Percentiles rank a stretch among this genome's conserved stretches.
phyloP scores from a whole-genome alignment of 371 early-diverging fungal species.

The Actinomortierella wolfii region DNA sequence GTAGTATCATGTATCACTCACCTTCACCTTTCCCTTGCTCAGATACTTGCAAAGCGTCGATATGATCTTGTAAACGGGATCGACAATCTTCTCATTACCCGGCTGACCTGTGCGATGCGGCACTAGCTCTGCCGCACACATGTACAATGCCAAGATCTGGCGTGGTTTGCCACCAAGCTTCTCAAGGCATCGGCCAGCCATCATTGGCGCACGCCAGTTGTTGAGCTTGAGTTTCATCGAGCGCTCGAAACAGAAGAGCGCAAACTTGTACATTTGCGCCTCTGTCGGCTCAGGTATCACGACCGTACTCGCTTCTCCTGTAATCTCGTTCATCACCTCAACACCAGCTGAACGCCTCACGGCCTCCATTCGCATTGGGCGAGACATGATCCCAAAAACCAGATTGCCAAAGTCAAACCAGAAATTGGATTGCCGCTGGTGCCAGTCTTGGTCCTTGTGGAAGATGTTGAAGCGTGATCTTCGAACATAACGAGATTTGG shows the following conservation, averaged over 20 bases:
- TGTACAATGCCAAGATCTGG: constrained; percentile 54
- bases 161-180: constrained; percentile 55
- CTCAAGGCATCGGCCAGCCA: constrained; percentile 65
- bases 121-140: constrained; percentile 48
- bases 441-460: constrained; percentile 26
- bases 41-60: constrained; percentile 63
- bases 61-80: constrained; percentile 61
- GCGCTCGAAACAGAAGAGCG: constrained; percentile 48
- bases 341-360: constrained; percentile 27
- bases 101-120: constrained; percentile 51
- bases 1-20: constrained; percentile 16
- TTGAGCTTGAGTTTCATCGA: constrained; percentile 50
- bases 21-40: constrained; percentile 48
- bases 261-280: constrained; percentile 52
- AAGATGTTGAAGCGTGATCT: no score
- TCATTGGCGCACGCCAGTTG: constrained; percentile 57
- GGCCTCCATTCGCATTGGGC: constrained; percentile 72
- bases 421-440: constrained; percentile 34
- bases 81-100: constrained; percentile 62
- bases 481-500: no score
- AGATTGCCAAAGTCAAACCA: constrained; percentile 70
- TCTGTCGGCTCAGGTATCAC: constrained; percentile 26
- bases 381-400: constrained; percentile 63
- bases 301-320: constrained; percentile 7
- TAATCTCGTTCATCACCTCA: constrained; percentile 12